Evolutionary conservation across 257 asterid species (phyloP), one percentile per base, ranked within the genome.

Genomic region (Solanum sparsipilum): DNA sequence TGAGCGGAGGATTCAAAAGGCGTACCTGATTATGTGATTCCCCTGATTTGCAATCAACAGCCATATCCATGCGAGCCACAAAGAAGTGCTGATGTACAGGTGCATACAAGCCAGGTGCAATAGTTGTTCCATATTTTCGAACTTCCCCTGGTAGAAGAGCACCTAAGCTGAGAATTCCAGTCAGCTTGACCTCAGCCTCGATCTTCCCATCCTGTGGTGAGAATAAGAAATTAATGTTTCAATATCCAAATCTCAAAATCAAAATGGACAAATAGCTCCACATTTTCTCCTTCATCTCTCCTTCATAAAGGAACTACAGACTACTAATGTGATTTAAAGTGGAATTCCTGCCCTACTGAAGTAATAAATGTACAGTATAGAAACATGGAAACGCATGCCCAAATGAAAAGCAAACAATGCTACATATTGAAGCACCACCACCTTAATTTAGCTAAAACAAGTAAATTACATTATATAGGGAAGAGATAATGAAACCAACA

Each of bases 71-170:
- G 56, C 91, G 91, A 78, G 91, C 91, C 21, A 88, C 91, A 88
- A 90, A 90, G 78, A 90, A 88, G 74, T 90, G 91, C 56, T 90
- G 91, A 83, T 90, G 91, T 35, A 90, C 91, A 12, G 91, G 91
- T 31, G 91, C 91, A 78, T 90, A 90, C 81, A 90, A 79, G 52
- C 91, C 90, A 60, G 91, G 91, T 48, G 91, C 91, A 78, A 90
- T 90, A 56, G 88, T 90, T 23, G 90, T 89, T 48, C 92, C 93
- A 52, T 88, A 91, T 82, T 88, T 91, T 79, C 93, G 85, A 36
- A 74, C 84, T 91, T 91, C 92, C 60, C 92, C 92, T 41, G 92
- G 92, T 87, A 88, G 93, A 21, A 89, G 88, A 86, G 93, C 93
- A 68, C 93, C 92, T 36, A 91, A 88, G 85, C 93, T 89, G 52